phyloP scores from a whole-genome alignment of 2,329 filamentous ascomycete genomes.

The Ustilaginoidea virens region DNA sequence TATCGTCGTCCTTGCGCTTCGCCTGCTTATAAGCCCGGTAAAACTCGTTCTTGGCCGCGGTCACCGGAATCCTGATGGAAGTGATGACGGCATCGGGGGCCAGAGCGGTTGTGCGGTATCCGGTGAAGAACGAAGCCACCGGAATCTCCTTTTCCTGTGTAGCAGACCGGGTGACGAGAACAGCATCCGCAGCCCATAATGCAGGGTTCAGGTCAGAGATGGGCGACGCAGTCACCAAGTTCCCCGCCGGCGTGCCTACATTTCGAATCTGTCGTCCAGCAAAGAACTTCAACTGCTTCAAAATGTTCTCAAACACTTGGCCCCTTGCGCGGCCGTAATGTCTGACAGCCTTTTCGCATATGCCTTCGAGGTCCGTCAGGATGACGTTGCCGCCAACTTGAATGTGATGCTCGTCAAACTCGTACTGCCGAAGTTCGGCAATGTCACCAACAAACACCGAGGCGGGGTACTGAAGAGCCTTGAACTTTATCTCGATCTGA shows the following conservation, averaged over 20 bases:
- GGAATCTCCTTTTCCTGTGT: constrained; percentile 67
- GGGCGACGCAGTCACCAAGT: constrained; percentile 83
- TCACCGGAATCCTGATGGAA: constrained; percentile 70
- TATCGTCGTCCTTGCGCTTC: constrained; percentile 95
- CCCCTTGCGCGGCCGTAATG: constrained; percentile 57
- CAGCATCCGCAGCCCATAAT: constrained; percentile 72
- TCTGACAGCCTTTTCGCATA: constrained; percentile 64
- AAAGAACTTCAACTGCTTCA: constrained; percentile 91
- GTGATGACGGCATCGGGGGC: constrained; percentile 71
- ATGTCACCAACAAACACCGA: constrained; percentile 94
- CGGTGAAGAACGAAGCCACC: constrained; percentile 84
- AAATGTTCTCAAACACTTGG: constrained; percentile 78
- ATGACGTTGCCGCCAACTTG: constrained; percentile 89
- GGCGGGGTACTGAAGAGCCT: constrained; percentile 75
- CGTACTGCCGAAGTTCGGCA: constrained; percentile 69
- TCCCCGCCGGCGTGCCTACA: constrained; percentile 92
- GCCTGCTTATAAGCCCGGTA: constrained; percentile 90
- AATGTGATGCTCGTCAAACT: constrained; percentile 64
- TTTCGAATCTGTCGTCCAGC: constrained; percentile 92
- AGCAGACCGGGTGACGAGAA: constrained; percentile 65
- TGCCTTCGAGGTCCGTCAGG: constrained; percentile 76
- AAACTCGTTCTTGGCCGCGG: constrained; percentile 61
- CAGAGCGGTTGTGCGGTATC: constrained; percentile 74
- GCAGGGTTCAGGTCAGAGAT: constrained; percentile 96
- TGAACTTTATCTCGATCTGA: constrained; percentile 98